phyloP scores from a whole-genome alignment of 2,329 filamentous ascomycete genomes.

The Diplocarpon rosae region DNA sequence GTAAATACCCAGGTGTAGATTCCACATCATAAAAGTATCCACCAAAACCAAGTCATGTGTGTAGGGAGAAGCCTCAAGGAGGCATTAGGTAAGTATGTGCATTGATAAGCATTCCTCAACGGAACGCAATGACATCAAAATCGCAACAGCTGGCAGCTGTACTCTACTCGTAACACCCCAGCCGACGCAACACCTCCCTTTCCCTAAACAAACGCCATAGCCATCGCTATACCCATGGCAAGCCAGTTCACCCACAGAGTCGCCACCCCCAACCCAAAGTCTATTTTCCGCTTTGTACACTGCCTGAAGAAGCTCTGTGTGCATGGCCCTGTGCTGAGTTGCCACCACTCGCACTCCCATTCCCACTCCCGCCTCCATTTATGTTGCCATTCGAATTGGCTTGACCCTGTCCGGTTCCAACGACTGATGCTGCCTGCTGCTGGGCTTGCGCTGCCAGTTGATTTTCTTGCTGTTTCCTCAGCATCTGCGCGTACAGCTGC shows the following conservation, averaged over 20 bases:
- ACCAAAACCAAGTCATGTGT: too few species aligned
- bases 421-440: conserved; percentile 14
- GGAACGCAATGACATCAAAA: background rate
- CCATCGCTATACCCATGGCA: background rate
- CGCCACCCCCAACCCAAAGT: background rate
- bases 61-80: too few species aligned
- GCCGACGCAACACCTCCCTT: too few species aligned
- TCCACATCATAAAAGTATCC: too few species aligned
- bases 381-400: background rate
- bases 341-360: conserved; percentile 4
- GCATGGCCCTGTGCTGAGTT: conserved; percentile 18
- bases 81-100: too few species aligned
- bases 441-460: conserved; percentile 33
- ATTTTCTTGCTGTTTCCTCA: conserved; percentile 40
- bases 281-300: conserved; percentile 18
- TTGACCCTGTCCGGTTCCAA: conserved; percentile 11
- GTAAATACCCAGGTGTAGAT: too few species aligned
- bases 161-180: too few species aligned
- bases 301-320: conserved; percentile 18
- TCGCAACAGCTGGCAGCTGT: background rate
- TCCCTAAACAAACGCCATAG: background rate
- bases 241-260: background rate
- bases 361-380: background rate
- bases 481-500: conserved; percentile 41
- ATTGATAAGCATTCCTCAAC: too few species aligned